These are phyloP conservation scores for Populus alba DNA, from an alignment of 345 rosid species.

Conservation along the genomic window DNA sequence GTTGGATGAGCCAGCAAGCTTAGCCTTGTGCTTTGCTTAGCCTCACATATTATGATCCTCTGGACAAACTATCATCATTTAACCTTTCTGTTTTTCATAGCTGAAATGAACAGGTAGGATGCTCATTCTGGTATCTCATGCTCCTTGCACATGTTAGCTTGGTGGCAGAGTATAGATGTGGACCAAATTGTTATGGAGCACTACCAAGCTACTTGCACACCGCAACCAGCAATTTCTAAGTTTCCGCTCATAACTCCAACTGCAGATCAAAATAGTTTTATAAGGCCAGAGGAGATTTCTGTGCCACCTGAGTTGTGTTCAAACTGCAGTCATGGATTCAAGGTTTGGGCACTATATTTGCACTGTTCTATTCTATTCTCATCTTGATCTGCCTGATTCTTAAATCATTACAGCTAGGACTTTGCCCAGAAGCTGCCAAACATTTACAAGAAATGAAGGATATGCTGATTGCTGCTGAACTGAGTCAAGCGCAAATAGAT, in stretches of 20 bases:
- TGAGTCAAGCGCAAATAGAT: conserved; percentile 55
- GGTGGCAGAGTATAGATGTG: conserved; percentile 77
- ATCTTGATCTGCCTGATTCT: conserved; percentile 27
- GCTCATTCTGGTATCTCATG: conserved; percentile 11
- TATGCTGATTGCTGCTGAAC: conserved; percentile 50
- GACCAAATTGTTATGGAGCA: conserved; percentile 89
- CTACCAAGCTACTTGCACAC: conserved; percentile 69
- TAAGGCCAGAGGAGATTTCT: conserved; percentile 39
- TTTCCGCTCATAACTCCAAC: conserved; percentile 54
- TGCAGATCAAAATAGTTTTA: conserved; percentile 36
- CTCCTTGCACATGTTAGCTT: conserved; percentile 15
- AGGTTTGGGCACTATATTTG: conserved; percentile 40
- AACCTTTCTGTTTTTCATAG: neutral
- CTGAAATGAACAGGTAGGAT: neutral
- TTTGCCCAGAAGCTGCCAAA: conserved; percentile 67
- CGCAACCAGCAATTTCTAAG: conserved; percentile 62
- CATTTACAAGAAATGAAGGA: conserved; percentile 92
- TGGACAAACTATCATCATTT: too few relatives aligned
- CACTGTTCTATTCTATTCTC: conserved; percentile 16
- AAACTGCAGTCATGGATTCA: conserved; percentile 73
- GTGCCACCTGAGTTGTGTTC: conserved; percentile 69
- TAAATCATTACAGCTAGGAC: conserved; percentile 65
- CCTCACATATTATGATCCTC: too few relatives aligned
- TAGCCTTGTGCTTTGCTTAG: too few relatives aligned
- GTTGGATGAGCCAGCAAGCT: too few relatives aligned